These are phyloP conservation scores for Rhododendron vialii DNA, from an alignment of 148 eudicot genomes.

Conservation along the genomic window DNA sequence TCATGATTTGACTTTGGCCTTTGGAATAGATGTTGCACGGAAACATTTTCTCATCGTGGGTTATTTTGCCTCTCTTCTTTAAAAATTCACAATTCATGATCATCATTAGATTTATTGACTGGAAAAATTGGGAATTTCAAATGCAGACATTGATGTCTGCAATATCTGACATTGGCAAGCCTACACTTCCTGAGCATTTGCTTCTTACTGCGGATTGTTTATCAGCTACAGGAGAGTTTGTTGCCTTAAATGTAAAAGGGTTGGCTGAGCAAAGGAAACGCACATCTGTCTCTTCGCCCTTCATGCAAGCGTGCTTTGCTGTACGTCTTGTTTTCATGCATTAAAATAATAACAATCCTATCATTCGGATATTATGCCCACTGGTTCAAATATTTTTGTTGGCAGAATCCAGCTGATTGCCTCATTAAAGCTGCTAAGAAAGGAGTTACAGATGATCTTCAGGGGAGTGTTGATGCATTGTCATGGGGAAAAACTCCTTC, in stretches of 20 bases:
- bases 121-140: conserved; percentile 3
- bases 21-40: conserved; percentile 77
- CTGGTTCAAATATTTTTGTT: neutral
- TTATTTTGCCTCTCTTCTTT: conserved; percentile 6
- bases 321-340: conserved; percentile 40
- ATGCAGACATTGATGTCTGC: conserved; percentile 74
- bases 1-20: conserved; percentile 45
- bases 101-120: neutral
- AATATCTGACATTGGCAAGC: conserved; percentile 64
- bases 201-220: conserved; percentile 73
- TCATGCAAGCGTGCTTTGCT: conserved; percentile 75
- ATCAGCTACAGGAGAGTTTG: conserved; percentile 79
- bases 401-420: conserved; percentile 76
- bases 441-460: conserved; percentile 60
- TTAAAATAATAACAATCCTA: neutral
- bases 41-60: conserved; percentile 57
- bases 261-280: conserved; percentile 63
- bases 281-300: conserved; percentile 66
- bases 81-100: neutral
- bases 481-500: conserved; percentile 88
- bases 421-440: conserved; percentile 78
- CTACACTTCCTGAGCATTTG: conserved; percentile 76
- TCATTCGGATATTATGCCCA: neutral
- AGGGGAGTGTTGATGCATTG: conserved; percentile 74
- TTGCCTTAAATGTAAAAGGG: conserved; percentile 71